Base-by-base conservation (phyloP, 306 rosid genomes). In the Benincasa hispida region DNA sequence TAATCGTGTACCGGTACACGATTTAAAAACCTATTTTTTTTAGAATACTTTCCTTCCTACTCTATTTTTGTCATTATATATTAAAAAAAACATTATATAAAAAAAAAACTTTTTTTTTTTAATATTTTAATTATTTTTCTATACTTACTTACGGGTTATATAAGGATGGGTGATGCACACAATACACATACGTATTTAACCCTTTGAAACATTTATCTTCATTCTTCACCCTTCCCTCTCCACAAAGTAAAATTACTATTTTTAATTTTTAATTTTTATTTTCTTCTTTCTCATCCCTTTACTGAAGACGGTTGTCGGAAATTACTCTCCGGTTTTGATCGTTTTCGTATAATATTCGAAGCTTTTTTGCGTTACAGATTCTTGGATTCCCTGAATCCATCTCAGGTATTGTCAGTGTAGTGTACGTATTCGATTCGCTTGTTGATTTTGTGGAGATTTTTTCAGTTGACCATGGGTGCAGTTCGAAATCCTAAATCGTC, bases 241-340 rank as follows among this genome's bases (percentile, higher is more conserved):
- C 59, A 41, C 76, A 35, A 76, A 80, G 82, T 81, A 72, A 85
- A 87, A 78, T 82, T 69, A 47, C 15, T 48, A 50, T 25, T 32
- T 72, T 7, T 25, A 17, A 24, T 48, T 72, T 8, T 27, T 72
- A 8, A 17, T 72, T 72, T 72, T 80, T 72, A 68, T 77, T 45
- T 55, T 76, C 25, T 25, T 75, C 37, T 51, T 77, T 65, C 77
- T 62, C 54, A 75, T n/a, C 74, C 19, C 73, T 63, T 51, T 37
- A 82, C 88, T 66, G 90, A 80, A 78, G 80, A 79, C 74, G 85
- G 79, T 81, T 27, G 83, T 83, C 89, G 87, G 89, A 81, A 85
- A 83, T 72, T 85, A 76, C 67, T 78, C 55, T 48, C 86, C 81
- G 82, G 37, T 57, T 70, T 62, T 76, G 81, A 30, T 66, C 34